These are phyloP conservation scores for Debaryomyces psychrophilus DNA, from an alignment of 1,139 yeast species.

Conservation along the genomic window DNA sequence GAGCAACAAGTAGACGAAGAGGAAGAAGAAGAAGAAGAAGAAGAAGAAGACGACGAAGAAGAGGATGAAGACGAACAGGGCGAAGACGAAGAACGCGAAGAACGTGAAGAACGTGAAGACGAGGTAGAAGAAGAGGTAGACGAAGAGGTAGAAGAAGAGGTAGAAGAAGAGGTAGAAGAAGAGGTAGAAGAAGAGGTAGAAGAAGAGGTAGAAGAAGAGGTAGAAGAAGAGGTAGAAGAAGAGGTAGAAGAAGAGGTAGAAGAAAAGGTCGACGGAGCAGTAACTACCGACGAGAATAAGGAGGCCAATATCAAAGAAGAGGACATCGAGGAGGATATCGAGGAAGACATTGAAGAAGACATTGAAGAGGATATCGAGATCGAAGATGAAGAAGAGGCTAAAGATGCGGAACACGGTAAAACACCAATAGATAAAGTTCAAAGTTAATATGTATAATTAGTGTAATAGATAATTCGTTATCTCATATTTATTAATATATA, in stretches of 20 bases:
- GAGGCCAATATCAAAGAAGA: conserved; percentile 13
- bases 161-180: conserved; percentile 51
- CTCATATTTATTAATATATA: conserved; percentile 4
- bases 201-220: conserved; percentile 56
- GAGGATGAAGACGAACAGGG: conserved; percentile 48
- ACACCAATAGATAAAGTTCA: conserved; percentile 9
- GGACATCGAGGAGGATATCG: conserved; percentile 19
- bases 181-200: conserved; percentile 59
- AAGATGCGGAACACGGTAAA: conserved; percentile 2
- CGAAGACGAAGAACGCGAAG: conserved; percentile 57
- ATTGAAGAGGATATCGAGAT: conserved; percentile 16
- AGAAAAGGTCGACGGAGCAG: conserved; percentile 14
- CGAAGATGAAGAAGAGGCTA: conserved; percentile 15
- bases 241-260: conserved; percentile 60
- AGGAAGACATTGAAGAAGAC: conserved; percentile 13
- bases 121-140: conserved; percentile 56
- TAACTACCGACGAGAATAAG: conserved; percentile 13
- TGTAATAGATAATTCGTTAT: conserved; percentile 12
- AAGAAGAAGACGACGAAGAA: conserved; percentile 56
- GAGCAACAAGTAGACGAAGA: conserved; percentile 48
- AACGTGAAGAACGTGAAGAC: conserved; percentile 58
- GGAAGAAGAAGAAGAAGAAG: conserved; percentile 53
- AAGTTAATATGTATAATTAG: conserved; percentile 8
- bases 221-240: conserved; percentile 56
- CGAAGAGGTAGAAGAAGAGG: conserved; percentile 54